Conservation (phyloP, 805 yeast genomes). For the Kazachstania taianensis region DNA sequence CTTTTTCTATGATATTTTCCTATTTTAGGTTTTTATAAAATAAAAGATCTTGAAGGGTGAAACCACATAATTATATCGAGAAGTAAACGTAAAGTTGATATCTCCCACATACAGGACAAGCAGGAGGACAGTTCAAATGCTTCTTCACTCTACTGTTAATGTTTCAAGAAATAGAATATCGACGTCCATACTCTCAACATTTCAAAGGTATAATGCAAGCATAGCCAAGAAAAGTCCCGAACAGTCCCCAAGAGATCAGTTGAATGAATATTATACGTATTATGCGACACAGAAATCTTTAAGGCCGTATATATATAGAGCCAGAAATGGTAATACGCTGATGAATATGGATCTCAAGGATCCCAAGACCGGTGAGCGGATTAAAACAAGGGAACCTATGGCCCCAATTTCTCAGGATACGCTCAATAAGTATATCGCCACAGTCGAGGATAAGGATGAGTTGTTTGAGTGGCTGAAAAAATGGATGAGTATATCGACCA, state of each 20-base stretch:
- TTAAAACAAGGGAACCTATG: slow-evolving; percentile 29
- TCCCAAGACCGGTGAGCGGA: slow-evolving; percentile 25
- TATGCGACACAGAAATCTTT: slow-evolving; percentile 26
- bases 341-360: slow-evolving; percentile 34
- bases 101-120: too few relatives aligned
- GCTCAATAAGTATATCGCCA: slow-evolving; percentile 19
- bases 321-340: slow-evolving; percentile 31
- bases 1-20: too few relatives aligned
- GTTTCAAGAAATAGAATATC: too few relatives aligned
- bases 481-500: slow-evolving; percentile 19
- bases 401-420: slow-evolving; percentile 21
- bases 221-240: too few relatives aligned
- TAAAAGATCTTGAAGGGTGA: too few relatives aligned
- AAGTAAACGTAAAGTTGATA: too few relatives aligned
- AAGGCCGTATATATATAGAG: slow-evolving; percentile 34
- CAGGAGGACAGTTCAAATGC: too few relatives aligned
- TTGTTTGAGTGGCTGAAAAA: slow-evolving; percentile 14
- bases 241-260: slow-evolving; percentile 1
- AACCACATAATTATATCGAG: too few relatives aligned
- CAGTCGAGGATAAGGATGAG: slow-evolving; percentile 4
- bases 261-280: slow-evolving; percentile 28
- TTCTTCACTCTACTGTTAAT: too few relatives aligned
- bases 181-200: too few relatives aligned
- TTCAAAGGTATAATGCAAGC: too few relatives aligned
- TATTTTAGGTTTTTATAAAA: too few relatives aligned